Conservation (phyloP, 2,329 filamentous ascomycete species). For the Talaromyces sp. region DNA sequence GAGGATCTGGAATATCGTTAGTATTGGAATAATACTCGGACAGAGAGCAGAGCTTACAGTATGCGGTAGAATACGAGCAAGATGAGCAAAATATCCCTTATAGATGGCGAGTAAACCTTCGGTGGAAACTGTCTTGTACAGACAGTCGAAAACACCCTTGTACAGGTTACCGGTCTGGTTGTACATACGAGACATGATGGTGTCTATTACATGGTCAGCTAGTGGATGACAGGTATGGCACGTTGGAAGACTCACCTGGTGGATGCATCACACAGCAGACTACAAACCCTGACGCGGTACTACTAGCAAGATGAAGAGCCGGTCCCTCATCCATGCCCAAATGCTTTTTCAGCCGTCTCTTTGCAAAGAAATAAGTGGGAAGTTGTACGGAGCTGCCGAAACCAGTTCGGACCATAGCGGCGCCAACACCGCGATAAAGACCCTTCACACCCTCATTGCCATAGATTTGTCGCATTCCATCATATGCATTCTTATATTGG, state of each 20-base stretch:
- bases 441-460: slow-evolving; percentile 72
- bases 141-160: slow-evolving; percentile 84
- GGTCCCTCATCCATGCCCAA: slow-evolving; percentile 88
- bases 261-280: slow-evolving; percentile 99
- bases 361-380: slow-evolving; percentile 97
- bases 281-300: slow-evolving; percentile 86
- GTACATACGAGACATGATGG: slow-evolving; percentile 97
- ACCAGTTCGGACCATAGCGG: slow-evolving; percentile 93
- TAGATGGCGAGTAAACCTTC: slow-evolving; percentile 93
- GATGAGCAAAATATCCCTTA: slow-evolving; percentile 94
- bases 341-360: slow-evolving; percentile 77
- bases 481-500: slow-evolving; percentile 78
- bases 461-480: slow-evolving; percentile 81
- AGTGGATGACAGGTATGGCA: background rate
- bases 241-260: slow-evolving; percentile 60
- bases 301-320: slow-evolving; percentile 82
- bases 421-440: slow-evolving; percentile 84
- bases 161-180: slow-evolving; percentile 99
- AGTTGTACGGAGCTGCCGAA: slow-evolving; percentile 95
- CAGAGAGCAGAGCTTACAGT: slow-evolving; percentile 55
- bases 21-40: background rate
- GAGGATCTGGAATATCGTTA: slow-evolving; percentile 59
- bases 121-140: slow-evolving; percentile 84
- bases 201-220: slow-evolving; percentile 57
- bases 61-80: slow-evolving; percentile 91